Evolutionary conservation across 2,329 filamentous ascomycete species (phyloP).

Genomic region (Scytalidium lignicola): DNA sequence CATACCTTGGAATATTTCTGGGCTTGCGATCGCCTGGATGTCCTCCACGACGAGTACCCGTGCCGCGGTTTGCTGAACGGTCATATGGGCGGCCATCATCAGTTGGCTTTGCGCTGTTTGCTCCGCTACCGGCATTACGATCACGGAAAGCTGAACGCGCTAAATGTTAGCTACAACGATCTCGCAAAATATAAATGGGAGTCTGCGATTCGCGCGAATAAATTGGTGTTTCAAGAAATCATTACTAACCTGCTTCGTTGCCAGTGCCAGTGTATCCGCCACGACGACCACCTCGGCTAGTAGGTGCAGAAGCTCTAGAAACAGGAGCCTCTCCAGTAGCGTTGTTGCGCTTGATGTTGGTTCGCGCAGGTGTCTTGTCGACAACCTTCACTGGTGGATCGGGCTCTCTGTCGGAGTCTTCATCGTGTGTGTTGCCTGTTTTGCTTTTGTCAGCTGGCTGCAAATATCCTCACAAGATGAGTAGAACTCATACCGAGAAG

Average conservation of each 20-base stretch:
- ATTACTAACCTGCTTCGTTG: slow-evolving; percentile 79
- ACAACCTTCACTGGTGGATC: slow-evolving; percentile 80
- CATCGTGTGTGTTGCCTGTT: slow-evolving; percentile 54
- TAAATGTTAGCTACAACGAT: slow-evolving; percentile 7
- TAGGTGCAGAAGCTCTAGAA: slow-evolving; percentile 20
- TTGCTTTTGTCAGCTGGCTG: slow-evolving; percentile 22
- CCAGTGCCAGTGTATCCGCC: slow-evolving; percentile 54
- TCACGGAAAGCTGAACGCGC: slow-evolving; percentile 73
- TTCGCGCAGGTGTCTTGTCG: slow-evolving; percentile 74
- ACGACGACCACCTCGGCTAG: slow-evolving; percentile 32
- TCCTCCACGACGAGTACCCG: slow-evolving; percentile 43
- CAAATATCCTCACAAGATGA: slow-evolving; percentile 12
- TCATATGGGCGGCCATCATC: slow-evolving; percentile 59
- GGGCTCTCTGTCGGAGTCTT: slow-evolving; percentile 65
- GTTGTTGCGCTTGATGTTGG: slow-evolving; percentile 71
- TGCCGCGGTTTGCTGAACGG: slow-evolving; percentile 37
- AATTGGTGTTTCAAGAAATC: slow-evolving; percentile 2
- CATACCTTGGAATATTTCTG: not conserved
- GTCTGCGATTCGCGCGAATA: not conserved
- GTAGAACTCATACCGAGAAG: slow-evolving; percentile 73
- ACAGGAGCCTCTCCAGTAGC: slow-evolving; percentile 67
- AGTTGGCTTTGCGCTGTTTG: slow-evolving; percentile 76
- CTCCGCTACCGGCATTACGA: slow-evolving; percentile 71
- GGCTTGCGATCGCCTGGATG: slow-evolving; percentile 12
- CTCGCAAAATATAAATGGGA: slow-evolving; percentile 6